These are phyloP conservation scores for Trichoderma citrinoviride DNA, from an alignment of 2,329 filamentous ascomycete genomes.

Conservation along the genomic window DNA sequence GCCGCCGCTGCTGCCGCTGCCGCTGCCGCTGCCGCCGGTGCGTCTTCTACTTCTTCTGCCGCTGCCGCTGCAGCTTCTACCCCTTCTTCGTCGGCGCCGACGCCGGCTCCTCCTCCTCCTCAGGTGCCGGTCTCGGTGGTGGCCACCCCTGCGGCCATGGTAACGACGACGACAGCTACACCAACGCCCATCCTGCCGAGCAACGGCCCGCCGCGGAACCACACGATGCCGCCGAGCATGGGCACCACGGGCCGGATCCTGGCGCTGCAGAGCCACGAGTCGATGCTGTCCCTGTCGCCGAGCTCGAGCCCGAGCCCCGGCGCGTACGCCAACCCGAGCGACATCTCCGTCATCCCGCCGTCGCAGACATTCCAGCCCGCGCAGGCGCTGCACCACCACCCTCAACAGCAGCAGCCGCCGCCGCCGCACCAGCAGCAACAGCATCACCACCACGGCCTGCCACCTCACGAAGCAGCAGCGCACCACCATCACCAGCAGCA, in stretches of 20 bases:
- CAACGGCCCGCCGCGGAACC: slow-evolving; percentile 3
- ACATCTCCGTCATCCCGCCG: slow-evolving; percentile 45
- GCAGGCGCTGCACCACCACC: slow-evolving; percentile 17
- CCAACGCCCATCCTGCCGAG: slow-evolving; percentile 17
- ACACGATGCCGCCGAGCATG: slow-evolving; percentile 2
- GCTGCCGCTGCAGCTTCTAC: slow-evolving; percentile 3
- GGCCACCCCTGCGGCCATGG: too few relatives aligned
- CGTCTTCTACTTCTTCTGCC: not conserved
- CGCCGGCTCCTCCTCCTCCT: not conserved
- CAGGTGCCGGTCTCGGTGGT: too few relatives aligned
- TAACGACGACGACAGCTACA: not conserved
- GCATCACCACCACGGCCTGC: slow-evolving; percentile 18
- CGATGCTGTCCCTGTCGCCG: slow-evolving; percentile 31
- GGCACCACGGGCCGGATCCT: slow-evolving; percentile 29
- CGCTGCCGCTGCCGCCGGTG: slow-evolving; percentile 10
- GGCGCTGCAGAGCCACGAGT: slow-evolving; percentile 32
- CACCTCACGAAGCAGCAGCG: slow-evolving; percentile 27
- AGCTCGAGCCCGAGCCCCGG: slow-evolving; percentile 32
- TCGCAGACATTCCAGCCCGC: slow-evolving; percentile 38
- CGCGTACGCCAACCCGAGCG: slow-evolving; percentile 48
- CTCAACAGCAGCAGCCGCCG: slow-evolving; percentile 27
- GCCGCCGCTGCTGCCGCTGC: slow-evolving; percentile 6
- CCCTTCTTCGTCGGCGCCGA: slow-evolving; percentile 14
- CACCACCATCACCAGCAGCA: slow-evolving; percentile 39
- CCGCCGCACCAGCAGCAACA: slow-evolving; percentile 24